Base-by-base conservation (phyloP, 176 grass and related monocot genomes). In the Eragrostis nindensis region DNA sequence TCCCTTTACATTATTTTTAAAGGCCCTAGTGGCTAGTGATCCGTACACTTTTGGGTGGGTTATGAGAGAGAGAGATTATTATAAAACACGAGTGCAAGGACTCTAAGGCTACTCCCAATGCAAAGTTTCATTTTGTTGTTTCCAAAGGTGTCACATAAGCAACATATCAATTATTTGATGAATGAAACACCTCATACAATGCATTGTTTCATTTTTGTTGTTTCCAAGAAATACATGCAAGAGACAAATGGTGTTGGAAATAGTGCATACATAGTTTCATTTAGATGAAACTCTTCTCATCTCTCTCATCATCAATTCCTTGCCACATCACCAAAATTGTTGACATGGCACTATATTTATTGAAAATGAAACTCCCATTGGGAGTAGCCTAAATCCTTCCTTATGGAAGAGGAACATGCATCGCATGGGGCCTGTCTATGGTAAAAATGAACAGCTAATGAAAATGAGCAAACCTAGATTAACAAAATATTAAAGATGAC, bases 11-110 rank as follows among this genome's bases (percentile, higher is more conserved):
- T 13, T 38, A 11, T 52, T 19, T 64, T 53, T 36, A 9, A 73
- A 53, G 48, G 47, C 10, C 48, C 27, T 52, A 72, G 52, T 10
- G 1, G 17, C 50, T 22, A n/a, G 16, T 52, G 69, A 30, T 29
- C 46, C 47, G 16, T 52, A 53, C 15, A 52, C 43, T 50, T n/a
- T 49, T 72, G 70, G 70, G 70, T 73, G 47, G 47, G 70, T 11
- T 38, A 13, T 49, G 3, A 12, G 8, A 73, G n/a, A 12, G 8
- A 73, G 9, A 73, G 47, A 53, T 25, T 50, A 32, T 32, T 70
- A 46, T 45, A 25, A 29, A 48, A 49, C 43, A 3, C 26, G 68
- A 47, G 68, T 27, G 13, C 43, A 47, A 47, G 45, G 24, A 46
- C 68, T 70, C 47, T n/a, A n/a, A n/a, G n/a, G 36, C 18, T 70